A percentile compares a stretch with the other conserved stretches of the same genome.
These are phyloP conservation scores for Penicillium crystallinum DNA, from an alignment of 495 filamentous ascomycete genomes.

Conservation along the genomic window DNA sequence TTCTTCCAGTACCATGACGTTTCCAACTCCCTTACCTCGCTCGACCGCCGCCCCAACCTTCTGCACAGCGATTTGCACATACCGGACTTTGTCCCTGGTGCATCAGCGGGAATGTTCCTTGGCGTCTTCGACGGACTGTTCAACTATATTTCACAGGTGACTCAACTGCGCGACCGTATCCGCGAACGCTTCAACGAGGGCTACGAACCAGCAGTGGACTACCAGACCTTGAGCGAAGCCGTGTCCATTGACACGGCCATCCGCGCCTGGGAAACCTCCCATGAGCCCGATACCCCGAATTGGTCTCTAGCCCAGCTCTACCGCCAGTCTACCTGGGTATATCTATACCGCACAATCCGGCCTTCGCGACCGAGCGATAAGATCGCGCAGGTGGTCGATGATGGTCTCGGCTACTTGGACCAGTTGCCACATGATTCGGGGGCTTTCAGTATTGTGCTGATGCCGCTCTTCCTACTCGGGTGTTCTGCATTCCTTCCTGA, in stretches of 20 bases:
- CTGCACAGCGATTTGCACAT: slow-evolving; percentile 59
- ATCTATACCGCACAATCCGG: slow-evolving; percentile 79
- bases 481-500: slow-evolving; percentile 68
- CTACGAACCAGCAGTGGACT: slow-evolving; percentile 68
- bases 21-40: slow-evolving; percentile 71
- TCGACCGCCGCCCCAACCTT: slow-evolving; percentile 50
- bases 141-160: slow-evolving; percentile 73
- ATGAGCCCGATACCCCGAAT: slow-evolving; percentile 64
- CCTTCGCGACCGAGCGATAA: slow-evolving; percentile 64
- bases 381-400: slow-evolving; percentile 70
- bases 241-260: slow-evolving; percentile 74
- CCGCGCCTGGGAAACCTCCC: slow-evolving; percentile 67
- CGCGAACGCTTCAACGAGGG: slow-evolving; percentile 58
- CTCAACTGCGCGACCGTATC: slow-evolving; percentile 70
- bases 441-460: slow-evolving; percentile 76
- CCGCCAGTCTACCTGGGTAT: slow-evolving; percentile 87
- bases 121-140: slow-evolving; percentile 88
- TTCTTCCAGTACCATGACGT: slow-evolving; percentile 92
- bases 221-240: slow-evolving; percentile 65
- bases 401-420: slow-evolving; percentile 62
- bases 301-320: slow-evolving; percentile 77
- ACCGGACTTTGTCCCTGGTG: slow-evolving; percentile 68
- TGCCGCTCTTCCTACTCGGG: slow-evolving; percentile 84
- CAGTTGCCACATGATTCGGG: slow-evolving; percentile 56
- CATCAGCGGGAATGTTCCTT: slow-evolving; percentile 65